Conservation (phyloP, 2,329 filamentous ascomycete species). For the Daldinia sp. region DNA sequence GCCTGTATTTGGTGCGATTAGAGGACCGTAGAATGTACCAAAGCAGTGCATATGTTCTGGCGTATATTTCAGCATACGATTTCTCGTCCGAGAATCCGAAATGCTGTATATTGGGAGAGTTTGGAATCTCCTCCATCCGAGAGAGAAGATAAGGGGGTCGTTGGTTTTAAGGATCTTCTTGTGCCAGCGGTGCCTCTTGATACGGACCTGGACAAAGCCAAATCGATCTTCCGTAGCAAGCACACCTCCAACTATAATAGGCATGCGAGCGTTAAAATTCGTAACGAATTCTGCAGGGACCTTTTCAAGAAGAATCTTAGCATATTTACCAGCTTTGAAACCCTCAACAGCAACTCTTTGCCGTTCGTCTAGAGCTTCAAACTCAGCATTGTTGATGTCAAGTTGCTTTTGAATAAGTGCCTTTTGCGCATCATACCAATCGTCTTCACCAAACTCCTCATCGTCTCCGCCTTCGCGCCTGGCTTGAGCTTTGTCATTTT, state of each 20-base stretch:
- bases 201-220: slow-evolving; percentile 93
- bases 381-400: slow-evolving; percentile 96
- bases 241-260: slow-evolving; percentile 90
- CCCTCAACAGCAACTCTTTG: slow-evolving; percentile 90
- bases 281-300: slow-evolving; percentile 91
- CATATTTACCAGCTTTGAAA: slow-evolving; percentile 91
- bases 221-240: slow-evolving; percentile 94
- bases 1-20: slow-evolving; percentile 94
- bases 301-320: slow-evolving; percentile 87
- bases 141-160: slow-evolving; percentile 95
- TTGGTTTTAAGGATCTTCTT: slow-evolving; percentile 99
- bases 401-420: slow-evolving; percentile 94
- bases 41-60: slow-evolving; percentile 99
- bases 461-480: slow-evolving; percentile 75
- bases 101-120: slow-evolving; percentile 77
- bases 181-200: slow-evolving; percentile 98
- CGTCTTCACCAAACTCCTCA: slow-evolving; percentile 93
- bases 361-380: slow-evolving; percentile 84
- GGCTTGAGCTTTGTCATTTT: slow-evolving; percentile 86
- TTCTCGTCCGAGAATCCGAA: slow-evolving; percentile 90
- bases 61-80: slow-evolving; percentile 98
- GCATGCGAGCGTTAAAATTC: slow-evolving; percentile 83
- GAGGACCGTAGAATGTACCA: slow-evolving; percentile 92
- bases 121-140: slow-evolving; percentile 97
- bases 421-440: slow-evolving; percentile 99